Conservation (phyloP, 2,329 filamentous ascomycete species). For the Cladobotryum protrusum region DNA sequence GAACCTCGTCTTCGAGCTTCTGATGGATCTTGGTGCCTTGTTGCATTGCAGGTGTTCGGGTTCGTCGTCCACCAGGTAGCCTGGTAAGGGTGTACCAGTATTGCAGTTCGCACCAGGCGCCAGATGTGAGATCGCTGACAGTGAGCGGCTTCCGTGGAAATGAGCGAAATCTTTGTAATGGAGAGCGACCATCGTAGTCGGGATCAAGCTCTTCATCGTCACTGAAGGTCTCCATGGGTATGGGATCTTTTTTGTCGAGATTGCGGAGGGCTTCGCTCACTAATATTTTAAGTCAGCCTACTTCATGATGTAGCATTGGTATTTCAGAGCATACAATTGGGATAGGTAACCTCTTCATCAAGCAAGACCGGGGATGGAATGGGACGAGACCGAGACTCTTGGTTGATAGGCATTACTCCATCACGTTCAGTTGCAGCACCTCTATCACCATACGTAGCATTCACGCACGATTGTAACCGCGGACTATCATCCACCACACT, state of each 20-base stretch:
- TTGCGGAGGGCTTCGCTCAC: constrained; percentile 42
- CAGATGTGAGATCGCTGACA: constrained; percentile 81
- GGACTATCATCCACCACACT: too few relatives aligned
- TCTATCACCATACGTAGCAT: too few relatives aligned
- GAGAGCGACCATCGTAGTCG: constrained; percentile 39
- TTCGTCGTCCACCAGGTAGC: constrained; percentile 64
- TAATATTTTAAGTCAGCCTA: constrained; percentile 22
- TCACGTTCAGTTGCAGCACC: too few relatives aligned
- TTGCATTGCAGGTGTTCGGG: constrained; percentile 75
- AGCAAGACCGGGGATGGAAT: too few relatives aligned
- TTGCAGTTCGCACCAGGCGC: constrained; percentile 93
- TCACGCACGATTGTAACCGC: too few relatives aligned
- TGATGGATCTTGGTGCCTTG: constrained; percentile 75
- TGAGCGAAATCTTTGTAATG: constrained; percentile 71
- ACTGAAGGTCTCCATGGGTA: constrained; percentile 15
- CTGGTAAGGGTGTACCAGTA: constrained; percentile 81
- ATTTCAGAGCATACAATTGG: background rate
- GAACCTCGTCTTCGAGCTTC: constrained; percentile 77
- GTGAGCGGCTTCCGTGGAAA: constrained; percentile 73
- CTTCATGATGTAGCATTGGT: background rate
- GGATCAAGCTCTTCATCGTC: constrained; percentile 12
- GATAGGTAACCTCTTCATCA: background rate
- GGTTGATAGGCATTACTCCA: too few relatives aligned
- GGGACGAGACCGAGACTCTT: too few relatives aligned
- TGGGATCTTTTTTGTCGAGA: constrained; percentile 12